Evolutionary conservation across 768 basidiomycete genomes (phyloP), one percentile per base, ranked within the genome.

Genomic region (Termitomyces sp.): DNA sequence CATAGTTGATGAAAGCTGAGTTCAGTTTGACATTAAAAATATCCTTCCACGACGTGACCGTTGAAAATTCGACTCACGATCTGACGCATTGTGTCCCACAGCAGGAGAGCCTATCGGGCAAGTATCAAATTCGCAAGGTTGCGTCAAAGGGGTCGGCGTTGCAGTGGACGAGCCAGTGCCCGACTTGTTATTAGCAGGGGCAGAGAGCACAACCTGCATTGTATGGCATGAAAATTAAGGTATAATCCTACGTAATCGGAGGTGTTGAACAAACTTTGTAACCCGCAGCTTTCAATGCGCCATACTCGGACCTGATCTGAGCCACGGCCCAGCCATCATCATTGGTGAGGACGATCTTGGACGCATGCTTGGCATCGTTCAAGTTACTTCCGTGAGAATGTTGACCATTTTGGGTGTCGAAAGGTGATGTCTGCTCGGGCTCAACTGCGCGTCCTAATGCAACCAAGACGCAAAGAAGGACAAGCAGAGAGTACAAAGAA

Each of bases 51-150:
- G 6, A 17, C 15, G 37, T 15, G 15, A 17, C 2, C 37, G 2
- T 17, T 17, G 37, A 38, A 38, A 15, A 38, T 17, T 9, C 8
- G 15, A 19, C 40, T 41, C 40, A 19, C 40, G n/a, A 41, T 41
- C 40, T 41, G 40, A 19, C 9, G 9, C 40, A 41, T 19, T 41
- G 40, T 12, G 11, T 11, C 19, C 42, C 4, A 43, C 42, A 6
- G 19, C 42, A 43, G 77, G 75, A 17, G 75, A 73, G 6, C 75
- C 73, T 8, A 62, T 57, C 0, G 75, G 69, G 60, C 77, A 79
- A 21, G 74, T 71, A 54, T 75, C 61, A 57, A 75, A 78, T 56
- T 80, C 70, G 65, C 76, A 79, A 7, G 73, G 67, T 6, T 56
- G 45, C 1, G 61, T 67, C 17, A 75, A 61, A 8, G 66, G 56